Conservation (phyloP, 2,329 filamentous ascomycete genomes). For the Lachnellula cervina region DNA sequence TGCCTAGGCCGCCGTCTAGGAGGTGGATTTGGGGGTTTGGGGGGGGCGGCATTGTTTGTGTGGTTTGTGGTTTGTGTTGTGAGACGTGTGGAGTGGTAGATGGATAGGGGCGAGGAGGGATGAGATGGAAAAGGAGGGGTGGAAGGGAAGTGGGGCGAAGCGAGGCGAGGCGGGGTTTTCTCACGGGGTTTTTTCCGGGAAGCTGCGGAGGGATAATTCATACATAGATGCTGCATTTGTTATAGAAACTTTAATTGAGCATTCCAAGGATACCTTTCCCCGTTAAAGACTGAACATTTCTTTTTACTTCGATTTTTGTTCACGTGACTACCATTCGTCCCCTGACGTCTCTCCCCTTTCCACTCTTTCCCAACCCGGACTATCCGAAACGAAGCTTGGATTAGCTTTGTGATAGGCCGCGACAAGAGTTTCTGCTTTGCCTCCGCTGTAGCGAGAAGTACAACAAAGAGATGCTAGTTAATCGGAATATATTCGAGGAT, state of each 20-base stretch:
- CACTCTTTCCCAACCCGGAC: background rate
- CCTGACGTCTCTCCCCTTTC: background rate
- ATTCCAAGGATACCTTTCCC: background rate
- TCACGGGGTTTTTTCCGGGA: no score
- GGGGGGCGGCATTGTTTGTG: background rate
- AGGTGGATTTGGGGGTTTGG: slow-evolving; percentile 41
- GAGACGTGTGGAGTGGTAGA: background rate
- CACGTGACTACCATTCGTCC: background rate
- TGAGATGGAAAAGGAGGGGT: no score
- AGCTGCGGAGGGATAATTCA: no score
- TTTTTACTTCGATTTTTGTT: background rate
- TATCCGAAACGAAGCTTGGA: background rate
- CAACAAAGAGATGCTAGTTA: no score
- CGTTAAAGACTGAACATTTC: no score
- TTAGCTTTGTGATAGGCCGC: no score
- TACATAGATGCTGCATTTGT: no score
- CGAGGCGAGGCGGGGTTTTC: no score
- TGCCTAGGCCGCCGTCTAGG: slow-evolving; percentile 64
- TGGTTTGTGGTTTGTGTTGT: background rate
- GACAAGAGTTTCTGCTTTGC: no score
- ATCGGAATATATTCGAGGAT: no score
- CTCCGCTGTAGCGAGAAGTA: no score
- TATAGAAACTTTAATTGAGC: background rate
- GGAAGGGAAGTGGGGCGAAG: no score
- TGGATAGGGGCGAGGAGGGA: background rate